Conservation (phyloP, 225 moss, liverwort and hornwort genomes). For the Lunularia cruciata region DNA sequence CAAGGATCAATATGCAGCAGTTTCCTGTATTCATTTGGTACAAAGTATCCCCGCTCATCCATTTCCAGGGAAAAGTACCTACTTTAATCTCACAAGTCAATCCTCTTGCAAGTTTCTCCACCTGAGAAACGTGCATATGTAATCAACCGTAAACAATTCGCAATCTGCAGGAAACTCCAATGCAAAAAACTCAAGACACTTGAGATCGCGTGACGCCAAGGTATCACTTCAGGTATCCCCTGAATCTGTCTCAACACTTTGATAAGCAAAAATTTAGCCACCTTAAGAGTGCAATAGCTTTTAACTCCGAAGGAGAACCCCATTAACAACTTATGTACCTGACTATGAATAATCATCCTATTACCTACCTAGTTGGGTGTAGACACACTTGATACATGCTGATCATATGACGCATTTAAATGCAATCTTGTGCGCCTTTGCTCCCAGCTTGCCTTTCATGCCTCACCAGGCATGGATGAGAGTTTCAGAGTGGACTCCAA, state of each 20-base stretch:
- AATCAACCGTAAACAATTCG: not conserved
- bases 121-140: not conserved
- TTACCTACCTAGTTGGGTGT: slow-evolving; percentile 8
- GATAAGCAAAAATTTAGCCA: slow-evolving; percentile 10
- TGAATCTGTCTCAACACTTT: slow-evolving; percentile 1
- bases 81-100: too few relatives aligned
- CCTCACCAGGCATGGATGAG: slow-evolving; percentile 1
- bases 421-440: not conserved
- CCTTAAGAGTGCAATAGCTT: slow-evolving; percentile 11
- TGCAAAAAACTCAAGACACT: not conserved
- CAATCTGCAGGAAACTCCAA: not conserved
- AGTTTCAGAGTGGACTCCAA: not conserved
- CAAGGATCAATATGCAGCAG: too few relatives aligned
- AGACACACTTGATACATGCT: not conserved
- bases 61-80: too few relatives aligned
- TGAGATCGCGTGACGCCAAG: not conserved
- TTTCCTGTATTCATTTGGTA: too few relatives aligned
- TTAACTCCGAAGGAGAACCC: slow-evolving; percentile 16
- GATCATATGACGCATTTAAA: slow-evolving; percentile 4
- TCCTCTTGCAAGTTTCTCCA: not conserved
- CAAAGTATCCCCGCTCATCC: too few relatives aligned
- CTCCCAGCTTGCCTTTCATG: not conserved
- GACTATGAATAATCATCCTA: slow-evolving; percentile 14
- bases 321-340: slow-evolving; percentile 18
- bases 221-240: slow-evolving; percentile 7